Percentiles rank a stretch among this genome's conserved stretches.
Conservation (phyloP, 1,284 basidiomycete species). For the Leccinum fuscescens region DNA sequence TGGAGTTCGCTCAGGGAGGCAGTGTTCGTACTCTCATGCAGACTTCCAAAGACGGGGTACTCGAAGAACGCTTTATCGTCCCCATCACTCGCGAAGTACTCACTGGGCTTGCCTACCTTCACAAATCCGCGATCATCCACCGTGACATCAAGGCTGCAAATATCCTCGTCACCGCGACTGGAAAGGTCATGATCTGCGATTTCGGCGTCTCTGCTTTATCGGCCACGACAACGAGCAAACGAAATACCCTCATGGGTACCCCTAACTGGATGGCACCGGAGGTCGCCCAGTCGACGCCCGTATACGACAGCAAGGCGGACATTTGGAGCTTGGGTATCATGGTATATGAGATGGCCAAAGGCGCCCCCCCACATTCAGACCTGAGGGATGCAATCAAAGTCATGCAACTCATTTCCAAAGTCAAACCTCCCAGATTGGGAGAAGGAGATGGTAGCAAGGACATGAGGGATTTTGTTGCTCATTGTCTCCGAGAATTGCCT, state of each 20-base stretch:
- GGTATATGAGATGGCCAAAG: slow-evolving; percentile 93
- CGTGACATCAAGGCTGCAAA: slow-evolving; percentile 97
- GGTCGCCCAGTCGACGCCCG: slow-evolving; percentile 83
- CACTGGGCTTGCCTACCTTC: slow-evolving; percentile 82
- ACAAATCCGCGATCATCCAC: slow-evolving; percentile 93
- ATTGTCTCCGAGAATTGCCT: slow-evolving; percentile 85
- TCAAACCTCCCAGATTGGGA: slow-evolving; percentile 77
- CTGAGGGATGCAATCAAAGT: slow-evolving; percentile 82
- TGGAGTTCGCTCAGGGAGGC: slow-evolving; percentile 97
- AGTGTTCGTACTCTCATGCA: slow-evolving; percentile 90
- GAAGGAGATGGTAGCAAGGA: slow-evolving; percentile 81
- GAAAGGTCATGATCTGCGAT: slow-evolving; percentile 92
- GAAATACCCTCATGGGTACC: slow-evolving; percentile 93
- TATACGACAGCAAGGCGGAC: slow-evolving; percentile 94
- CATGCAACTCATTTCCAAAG: slow-evolving; percentile 87
- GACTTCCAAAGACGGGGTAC: slow-evolving; percentile 75
- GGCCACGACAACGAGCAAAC: slow-evolving; percentile 82
- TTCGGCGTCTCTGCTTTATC: slow-evolving; percentile 96
- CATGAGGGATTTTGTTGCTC: slow-evolving; percentile 87
- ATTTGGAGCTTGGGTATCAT: slow-evolving; percentile 97
- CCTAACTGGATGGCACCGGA: slow-evolving; percentile 99
- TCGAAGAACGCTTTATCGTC: slow-evolving; percentile 90
- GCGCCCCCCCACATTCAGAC: slow-evolving; percentile 88
- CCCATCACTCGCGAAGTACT: slow-evolving; percentile 91
- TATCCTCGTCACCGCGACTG: slow-evolving; percentile 82